Evolutionary conservation across 495 filamentous ascomycete genomes (phyloP).

Genomic region (Ascobolus immersus): DNA sequence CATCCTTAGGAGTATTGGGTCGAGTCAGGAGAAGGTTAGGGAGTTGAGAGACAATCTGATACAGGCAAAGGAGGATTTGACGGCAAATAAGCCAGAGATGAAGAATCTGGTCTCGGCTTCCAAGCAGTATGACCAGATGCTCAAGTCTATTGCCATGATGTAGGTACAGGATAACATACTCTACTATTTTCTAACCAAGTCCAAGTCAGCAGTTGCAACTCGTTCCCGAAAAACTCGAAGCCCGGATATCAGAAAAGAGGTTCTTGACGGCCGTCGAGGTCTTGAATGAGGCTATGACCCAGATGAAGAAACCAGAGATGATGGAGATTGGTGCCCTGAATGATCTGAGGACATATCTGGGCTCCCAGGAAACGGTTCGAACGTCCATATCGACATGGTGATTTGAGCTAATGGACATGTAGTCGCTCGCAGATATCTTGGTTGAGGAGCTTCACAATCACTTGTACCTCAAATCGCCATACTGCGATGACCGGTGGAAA

Average conservation of each 20-base stretch:
- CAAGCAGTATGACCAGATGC: conserved; percentile 71
- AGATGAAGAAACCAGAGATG: conserved; percentile 63
- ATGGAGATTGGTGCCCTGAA: conserved; percentile 74
- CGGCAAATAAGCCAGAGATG: conserved; percentile 71
- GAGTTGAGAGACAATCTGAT: conserved; percentile 55
- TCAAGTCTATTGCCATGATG: conserved; percentile 60
- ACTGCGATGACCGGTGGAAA: conserved; percentile 89
- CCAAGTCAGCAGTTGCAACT: conserved; percentile 50
- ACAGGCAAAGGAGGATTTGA: conserved; percentile 56
- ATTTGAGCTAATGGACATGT: conserved; percentile 1
- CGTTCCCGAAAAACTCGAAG: conserved; percentile 82
- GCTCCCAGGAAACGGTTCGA: conserved; percentile 56
- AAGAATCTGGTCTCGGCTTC: conserved; percentile 65
- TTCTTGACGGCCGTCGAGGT: conserved; percentile 84
- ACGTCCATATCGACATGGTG: too few species aligned
- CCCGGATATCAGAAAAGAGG: conserved; percentile 79
- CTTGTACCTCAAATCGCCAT: conserved; percentile 86
- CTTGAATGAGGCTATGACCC: conserved; percentile 57
- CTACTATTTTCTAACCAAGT: background rate
- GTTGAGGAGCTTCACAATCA: conserved; percentile 94
- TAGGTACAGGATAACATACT: conserved; percentile 8
- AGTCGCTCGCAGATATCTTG: conserved; percentile 71
- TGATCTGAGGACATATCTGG: conserved; percentile 66
- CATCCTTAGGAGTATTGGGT: conserved; percentile 78
- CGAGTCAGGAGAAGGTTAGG: conserved; percentile 64